Conservation (phyloP, 257 asterid species). For the Dorcoceras hygrometricum region DNA sequence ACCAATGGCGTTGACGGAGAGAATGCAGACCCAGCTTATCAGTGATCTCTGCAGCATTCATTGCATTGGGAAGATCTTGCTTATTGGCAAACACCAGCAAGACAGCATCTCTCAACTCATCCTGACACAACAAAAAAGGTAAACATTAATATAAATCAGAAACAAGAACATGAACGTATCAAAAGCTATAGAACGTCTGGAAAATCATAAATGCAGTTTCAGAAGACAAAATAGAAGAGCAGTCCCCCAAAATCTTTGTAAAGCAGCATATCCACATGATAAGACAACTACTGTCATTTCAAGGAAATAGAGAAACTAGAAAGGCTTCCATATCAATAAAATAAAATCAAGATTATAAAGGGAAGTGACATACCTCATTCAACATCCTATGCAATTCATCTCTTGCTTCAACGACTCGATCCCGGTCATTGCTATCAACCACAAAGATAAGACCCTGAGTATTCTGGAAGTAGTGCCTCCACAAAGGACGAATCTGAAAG, state of each 20-base stretch:
- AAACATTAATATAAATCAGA: neutral
- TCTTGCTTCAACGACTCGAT: constrained; percentile 44
- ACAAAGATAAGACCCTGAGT: constrained; percentile 47
- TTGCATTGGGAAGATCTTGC: constrained; percentile 48
- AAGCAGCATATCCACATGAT: neutral
- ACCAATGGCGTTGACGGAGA: constrained; percentile 46
- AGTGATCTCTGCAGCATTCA: constrained; percentile 47
- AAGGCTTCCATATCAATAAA: neutral
- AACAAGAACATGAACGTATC: neutral
- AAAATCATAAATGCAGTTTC: neutral
- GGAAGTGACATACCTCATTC: constrained; percentile 31
- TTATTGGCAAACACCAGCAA: constrained; percentile 44
- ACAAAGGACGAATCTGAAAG: constrained; percentile 41
- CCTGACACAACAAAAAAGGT: constrained; percentile 26
- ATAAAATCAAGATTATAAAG: neutral
- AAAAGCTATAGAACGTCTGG: neutral
- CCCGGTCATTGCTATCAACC: constrained; percentile 46
- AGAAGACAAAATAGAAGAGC: neutral
- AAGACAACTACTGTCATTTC: neutral
- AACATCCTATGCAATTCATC: constrained; percentile 49
- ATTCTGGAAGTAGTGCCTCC: constrained; percentile 50
- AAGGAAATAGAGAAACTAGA: neutral
- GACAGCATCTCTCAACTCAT: constrained; percentile 43
- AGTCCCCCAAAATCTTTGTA: neutral
- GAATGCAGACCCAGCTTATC: constrained; percentile 47